These are phyloP conservation scores for Cantharellus cinnabarinus DNA, from an alignment of 768 basidiomycete genomes.

Conservation along the genomic window DNA sequence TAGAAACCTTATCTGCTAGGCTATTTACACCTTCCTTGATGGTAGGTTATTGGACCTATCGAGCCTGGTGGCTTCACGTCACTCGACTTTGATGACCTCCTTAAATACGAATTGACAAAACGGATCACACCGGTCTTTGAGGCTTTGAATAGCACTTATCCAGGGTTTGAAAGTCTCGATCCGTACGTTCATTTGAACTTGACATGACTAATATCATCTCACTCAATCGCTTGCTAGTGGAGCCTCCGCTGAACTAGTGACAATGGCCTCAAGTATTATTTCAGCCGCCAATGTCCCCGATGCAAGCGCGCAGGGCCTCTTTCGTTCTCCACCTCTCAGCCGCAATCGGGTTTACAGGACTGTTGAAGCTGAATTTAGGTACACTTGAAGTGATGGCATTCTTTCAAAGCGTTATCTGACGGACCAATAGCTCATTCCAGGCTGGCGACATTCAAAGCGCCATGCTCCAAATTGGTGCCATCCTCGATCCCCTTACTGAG, in stretches of 20 bases:
- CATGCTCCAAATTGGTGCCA: conserved; percentile 42
- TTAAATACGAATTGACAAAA: conserved; percentile 51
- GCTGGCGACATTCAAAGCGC: conserved; percentile 50
- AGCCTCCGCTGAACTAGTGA: conserved; percentile 24
- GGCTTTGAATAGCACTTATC: conserved; percentile 26
- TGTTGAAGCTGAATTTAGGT: neutral
- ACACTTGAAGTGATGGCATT: neutral
- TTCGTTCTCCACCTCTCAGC: conserved; percentile 34
- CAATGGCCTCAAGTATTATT: conserved; percentile 50
- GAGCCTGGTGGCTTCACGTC: conserved; percentile 33
- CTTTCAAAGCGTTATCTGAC: neutral
- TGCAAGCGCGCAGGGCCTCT: conserved; percentile 48
- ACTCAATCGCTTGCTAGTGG: neutral
- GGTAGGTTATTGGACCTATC: conserved; percentile 62
- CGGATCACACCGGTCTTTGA: conserved; percentile 47
- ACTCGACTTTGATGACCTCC: conserved; percentile 54
- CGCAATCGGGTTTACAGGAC: neutral
- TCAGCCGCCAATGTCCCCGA: conserved; percentile 52
- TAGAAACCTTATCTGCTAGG: neutral
- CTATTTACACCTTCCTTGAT: neutral
- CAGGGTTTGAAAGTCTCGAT: neutral
- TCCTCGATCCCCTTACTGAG: conserved; percentile 76
- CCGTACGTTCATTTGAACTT: neutral
- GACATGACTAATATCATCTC: neutral
- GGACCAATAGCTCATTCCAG: conserved; percentile 34